Evolutionary conservation across 192 early-diverging fungal genomes (phyloP).

Genomic region (Backusella tuberculispora): DNA sequence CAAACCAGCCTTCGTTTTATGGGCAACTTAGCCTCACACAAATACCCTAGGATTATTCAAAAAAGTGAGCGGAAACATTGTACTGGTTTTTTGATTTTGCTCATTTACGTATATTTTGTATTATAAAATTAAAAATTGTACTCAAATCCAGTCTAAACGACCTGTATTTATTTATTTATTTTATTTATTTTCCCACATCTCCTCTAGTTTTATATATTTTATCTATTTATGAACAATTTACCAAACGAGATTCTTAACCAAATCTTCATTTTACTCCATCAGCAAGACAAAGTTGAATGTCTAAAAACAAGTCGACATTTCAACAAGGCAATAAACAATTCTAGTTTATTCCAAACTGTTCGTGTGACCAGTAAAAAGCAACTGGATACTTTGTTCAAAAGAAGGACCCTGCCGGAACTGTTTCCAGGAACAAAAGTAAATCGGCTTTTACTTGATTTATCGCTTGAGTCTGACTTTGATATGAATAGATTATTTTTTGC

Average conservation of each 20-base stretch:
- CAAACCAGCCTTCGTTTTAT: too few relatives aligned
- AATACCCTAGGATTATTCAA: too few relatives aligned
- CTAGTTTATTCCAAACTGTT: neutral
- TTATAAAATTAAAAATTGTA: too few relatives aligned
- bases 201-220: neutral
- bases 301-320: neutral
- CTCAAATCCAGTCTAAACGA: too few relatives aligned
- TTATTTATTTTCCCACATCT: neutral
- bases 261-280: neutral
- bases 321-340: neutral
- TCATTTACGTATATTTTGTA: too few relatives aligned
- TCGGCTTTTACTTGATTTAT: neutral
- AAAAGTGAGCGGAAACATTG: too few relatives aligned
- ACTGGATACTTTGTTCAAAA: neutral
- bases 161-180: neutral
- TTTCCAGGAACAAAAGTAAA: neutral
- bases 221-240: neutral
- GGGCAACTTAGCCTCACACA: too few relatives aligned
- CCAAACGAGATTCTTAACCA: neutral
- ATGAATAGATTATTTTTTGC: neutral
- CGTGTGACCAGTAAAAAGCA: constrained; percentile 4
- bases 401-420: too few relatives aligned
- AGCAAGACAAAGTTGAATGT: neutral
- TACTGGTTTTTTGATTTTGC: too few relatives aligned
- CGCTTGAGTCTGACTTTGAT: neutral